These are phyloP conservation scores for Eucommia ulmoides DNA, from an alignment of 257 asterid species.

Conservation along the genomic window DNA sequence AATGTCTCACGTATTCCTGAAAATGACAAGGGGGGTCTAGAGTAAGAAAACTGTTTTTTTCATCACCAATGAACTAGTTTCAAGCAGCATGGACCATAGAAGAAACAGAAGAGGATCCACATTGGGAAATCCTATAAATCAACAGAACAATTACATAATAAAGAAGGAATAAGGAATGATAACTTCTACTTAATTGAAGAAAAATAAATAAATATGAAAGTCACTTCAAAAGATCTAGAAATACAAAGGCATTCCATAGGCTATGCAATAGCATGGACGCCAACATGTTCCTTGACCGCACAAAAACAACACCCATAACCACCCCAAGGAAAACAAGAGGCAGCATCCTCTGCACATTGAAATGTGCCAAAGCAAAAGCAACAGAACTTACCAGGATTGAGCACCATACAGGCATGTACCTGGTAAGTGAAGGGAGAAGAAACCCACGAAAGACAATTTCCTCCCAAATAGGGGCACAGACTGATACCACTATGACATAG, in stretches of 20 bases:
- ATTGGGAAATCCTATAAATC: background rate
- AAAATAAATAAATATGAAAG: background rate
- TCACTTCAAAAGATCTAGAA: background rate
- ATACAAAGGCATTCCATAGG: background rate
- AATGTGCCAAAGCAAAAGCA: background rate
- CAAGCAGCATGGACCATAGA: background rate
- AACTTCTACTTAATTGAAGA: background rate
- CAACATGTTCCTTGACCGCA: background rate
- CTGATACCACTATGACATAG: background rate
- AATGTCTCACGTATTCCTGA: too few species aligned
- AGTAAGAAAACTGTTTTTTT: too few species aligned
- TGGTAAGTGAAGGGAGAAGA: background rate
- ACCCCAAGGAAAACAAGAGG: background rate
- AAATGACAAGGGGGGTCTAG: too few species aligned
- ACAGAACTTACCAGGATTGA: background rate
- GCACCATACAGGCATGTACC: background rate
- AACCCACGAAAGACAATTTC: background rate
- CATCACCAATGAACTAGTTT: too few species aligned
- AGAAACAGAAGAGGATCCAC: background rate
- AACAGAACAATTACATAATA: background rate
- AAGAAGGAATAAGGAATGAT: background rate
- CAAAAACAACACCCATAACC: background rate
- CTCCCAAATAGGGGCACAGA: slow-evolving; percentile 1
- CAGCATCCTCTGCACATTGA: background rate
- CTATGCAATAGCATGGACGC: background rate